Evolutionary conservation across 768 basidiomycete species (phyloP).

Genomic region (Lactarius hatsudake): DNA sequence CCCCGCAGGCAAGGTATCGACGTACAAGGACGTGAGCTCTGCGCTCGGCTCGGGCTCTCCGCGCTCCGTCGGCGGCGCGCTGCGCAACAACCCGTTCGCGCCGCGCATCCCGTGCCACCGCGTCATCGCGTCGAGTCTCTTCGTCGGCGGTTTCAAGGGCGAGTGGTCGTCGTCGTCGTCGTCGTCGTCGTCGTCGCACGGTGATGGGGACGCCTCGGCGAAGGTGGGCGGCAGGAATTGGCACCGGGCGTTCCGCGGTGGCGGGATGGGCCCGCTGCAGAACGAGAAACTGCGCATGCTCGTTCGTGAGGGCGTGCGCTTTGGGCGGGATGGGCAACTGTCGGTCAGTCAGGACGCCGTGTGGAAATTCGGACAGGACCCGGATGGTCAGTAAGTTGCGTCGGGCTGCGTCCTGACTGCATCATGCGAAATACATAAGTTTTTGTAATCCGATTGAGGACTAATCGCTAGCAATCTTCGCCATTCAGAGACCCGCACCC

Average conservation of each 20-base stretch:
- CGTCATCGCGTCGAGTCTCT: slow-evolving; percentile 58
- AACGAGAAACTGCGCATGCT: slow-evolving; percentile 26
- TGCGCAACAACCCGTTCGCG: slow-evolving; percentile 64
- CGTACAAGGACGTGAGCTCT: slow-evolving; percentile 37
- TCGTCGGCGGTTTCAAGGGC: slow-evolving; percentile 61
- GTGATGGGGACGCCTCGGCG: neutral
- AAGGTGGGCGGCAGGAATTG: slow-evolving; percentile 12
- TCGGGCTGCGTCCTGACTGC: neutral
- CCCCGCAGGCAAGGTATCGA: slow-evolving; percentile 25
- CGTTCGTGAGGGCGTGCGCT: slow-evolving; percentile 20
- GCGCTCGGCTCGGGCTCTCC: slow-evolving; percentile 56
- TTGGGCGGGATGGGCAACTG: slow-evolving; percentile 20
- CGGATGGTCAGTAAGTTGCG: neutral
- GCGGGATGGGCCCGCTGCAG: slow-evolving; percentile 23
- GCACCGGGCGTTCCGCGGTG: slow-evolving; percentile 21
- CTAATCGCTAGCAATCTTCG: neutral
- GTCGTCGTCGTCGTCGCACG: slow-evolving; percentile 25
- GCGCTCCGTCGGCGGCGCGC: slow-evolving; percentile 66
- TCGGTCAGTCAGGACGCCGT: slow-evolving; percentile 7
- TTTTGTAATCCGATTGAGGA: too few species aligned
- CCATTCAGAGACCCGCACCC: too few species aligned
- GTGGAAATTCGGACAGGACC: slow-evolving; percentile 18
- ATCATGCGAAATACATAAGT: neutral
- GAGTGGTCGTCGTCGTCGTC: slow-evolving; percentile 42
- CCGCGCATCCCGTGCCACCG: slow-evolving; percentile 71